Evolutionary conservation across 1,139 yeast species (phyloP).

Genomic region (Arxiozyma bovina): DNA sequence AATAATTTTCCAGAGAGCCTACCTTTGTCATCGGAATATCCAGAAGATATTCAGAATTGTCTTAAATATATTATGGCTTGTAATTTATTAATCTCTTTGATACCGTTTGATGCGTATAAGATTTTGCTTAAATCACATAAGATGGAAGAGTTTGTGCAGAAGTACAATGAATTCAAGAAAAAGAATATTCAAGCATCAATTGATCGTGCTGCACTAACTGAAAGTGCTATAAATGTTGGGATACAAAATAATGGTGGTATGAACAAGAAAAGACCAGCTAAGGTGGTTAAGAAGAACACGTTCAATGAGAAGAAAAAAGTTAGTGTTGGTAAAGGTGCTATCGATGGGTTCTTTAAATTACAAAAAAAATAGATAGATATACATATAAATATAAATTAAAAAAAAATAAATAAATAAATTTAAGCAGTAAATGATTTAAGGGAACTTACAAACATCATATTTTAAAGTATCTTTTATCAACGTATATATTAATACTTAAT

Average conservation of each 20-base stretch:
- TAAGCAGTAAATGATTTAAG: neutral
- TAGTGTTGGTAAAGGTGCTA: slow-evolving; percentile 52
- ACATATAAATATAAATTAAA: neutral
- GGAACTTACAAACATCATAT: neutral
- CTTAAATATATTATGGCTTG: slow-evolving; percentile 18
- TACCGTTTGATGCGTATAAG: slow-evolving; percentile 22
- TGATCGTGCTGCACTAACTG: slow-evolving; percentile 17
- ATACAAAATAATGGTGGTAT: slow-evolving; percentile 9
- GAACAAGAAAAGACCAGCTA: slow-evolving; percentile 11
- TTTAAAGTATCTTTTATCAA: neutral
- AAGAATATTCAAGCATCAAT: slow-evolving; percentile 3
- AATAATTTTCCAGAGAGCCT: slow-evolving; percentile 29
- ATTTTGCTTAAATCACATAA: slow-evolving; percentile 7
- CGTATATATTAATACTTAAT: neutral
- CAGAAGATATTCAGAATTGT: slow-evolving; percentile 15
- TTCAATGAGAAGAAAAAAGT: slow-evolving; percentile 33
- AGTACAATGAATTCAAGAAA: slow-evolving; percentile 11
- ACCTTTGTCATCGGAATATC: slow-evolving; percentile 17
- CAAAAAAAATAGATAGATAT: slow-evolving; percentile 4
- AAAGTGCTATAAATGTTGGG: slow-evolving; percentile 25
- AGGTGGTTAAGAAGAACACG: slow-evolving; percentile 20
- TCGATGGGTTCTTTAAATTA: slow-evolving; percentile 50
- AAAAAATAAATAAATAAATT: neutral
- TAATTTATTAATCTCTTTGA: slow-evolving; percentile 24
- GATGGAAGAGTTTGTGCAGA: slow-evolving; percentile 11